Evolutionary conservation across 495 filamentous ascomycete species (phyloP).

Genomic region (Aspergillus bridgeri): DNA sequence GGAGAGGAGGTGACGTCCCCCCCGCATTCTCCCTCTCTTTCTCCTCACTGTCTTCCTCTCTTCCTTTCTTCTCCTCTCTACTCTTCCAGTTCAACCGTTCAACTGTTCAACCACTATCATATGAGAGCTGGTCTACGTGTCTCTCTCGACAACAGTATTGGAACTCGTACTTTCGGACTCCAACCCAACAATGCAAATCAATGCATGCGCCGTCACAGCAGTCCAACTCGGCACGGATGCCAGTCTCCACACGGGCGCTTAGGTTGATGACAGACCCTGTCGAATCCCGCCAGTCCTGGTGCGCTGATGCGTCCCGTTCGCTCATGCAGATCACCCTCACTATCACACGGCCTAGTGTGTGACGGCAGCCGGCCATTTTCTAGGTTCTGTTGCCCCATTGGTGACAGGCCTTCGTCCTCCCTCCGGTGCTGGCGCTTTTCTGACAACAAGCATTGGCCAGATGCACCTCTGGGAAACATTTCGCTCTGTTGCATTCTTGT

Average conservation of each 20-base stretch:
- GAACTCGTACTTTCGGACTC: neutral
- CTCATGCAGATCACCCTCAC: constrained; percentile 33
- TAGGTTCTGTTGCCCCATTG: constrained; percentile 30
- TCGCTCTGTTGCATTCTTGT: constrained; percentile 26
- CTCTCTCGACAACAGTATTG: neutral
- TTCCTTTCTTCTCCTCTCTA: neutral
- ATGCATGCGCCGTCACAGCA: constrained; percentile 12
- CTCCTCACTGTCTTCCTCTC: neutral
- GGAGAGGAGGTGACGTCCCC: constrained; percentile 5
- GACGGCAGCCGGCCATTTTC: constrained; percentile 29
- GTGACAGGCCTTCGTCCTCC: constrained; percentile 22
- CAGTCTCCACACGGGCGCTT: constrained; percentile 13
- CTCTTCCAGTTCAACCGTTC: neutral
- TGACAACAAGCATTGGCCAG: constrained; percentile 39
- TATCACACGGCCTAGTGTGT: constrained; percentile 45
- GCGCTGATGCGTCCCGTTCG: constrained; percentile 6
- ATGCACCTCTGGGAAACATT: constrained; percentile 36
- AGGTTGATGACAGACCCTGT: constrained; percentile 1
- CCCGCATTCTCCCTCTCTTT: neutral
- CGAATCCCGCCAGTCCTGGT: neutral
- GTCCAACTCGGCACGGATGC: neutral
- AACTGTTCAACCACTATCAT: neutral
- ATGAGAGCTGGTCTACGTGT: neutral
- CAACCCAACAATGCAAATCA: neutral
- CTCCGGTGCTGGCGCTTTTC: constrained; percentile 38